Conservation (phyloP, 2,329 filamentous ascomycete species). For the Fusarium haematococcum region DNA sequence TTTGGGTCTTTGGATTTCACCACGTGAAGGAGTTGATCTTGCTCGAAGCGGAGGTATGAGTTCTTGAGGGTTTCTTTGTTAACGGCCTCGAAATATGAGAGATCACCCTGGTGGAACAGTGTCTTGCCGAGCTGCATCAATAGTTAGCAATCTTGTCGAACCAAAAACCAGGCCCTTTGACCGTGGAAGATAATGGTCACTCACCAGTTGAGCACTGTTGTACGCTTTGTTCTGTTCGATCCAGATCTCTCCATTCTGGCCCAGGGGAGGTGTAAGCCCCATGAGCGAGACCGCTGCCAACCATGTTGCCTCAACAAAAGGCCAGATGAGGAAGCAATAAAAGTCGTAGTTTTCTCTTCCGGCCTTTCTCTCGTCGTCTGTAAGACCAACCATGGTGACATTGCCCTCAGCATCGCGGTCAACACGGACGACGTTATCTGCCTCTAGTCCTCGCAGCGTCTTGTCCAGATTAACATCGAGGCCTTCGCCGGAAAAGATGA, state of each 20-base stretch:
- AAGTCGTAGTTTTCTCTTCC: constrained; percentile 98
- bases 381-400: constrained; percentile 78
- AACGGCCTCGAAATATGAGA: constrained; percentile 97
- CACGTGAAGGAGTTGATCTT: constrained; percentile 88
- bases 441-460: constrained; percentile 81
- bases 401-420: constrained; percentile 66
- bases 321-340: constrained; percentile 99
- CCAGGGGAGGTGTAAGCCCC: constrained; percentile 81
- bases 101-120: constrained; percentile 95
- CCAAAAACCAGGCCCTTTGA: not conserved
- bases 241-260: constrained; percentile 75
- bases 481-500: constrained; percentile 94
- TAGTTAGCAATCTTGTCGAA: constrained; percentile 17
- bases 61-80: constrained; percentile 99
- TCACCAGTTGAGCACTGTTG: constrained; percentile 82
- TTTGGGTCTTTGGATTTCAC: constrained; percentile 76
- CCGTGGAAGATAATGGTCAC: constrained; percentile 34
- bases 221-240: constrained; percentile 83
- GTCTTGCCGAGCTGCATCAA: constrained; percentile 84
- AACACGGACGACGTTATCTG: constrained; percentile 80
- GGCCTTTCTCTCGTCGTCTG: constrained; percentile 77
- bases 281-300: constrained; percentile 89
- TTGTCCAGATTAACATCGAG: constrained; percentile 83
- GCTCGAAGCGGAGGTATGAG: constrained; percentile 86
- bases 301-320: constrained; percentile 96